Conservation (phyloP, 495 filamentous ascomycete genomes). For the Pyrenula massariospora region DNA sequence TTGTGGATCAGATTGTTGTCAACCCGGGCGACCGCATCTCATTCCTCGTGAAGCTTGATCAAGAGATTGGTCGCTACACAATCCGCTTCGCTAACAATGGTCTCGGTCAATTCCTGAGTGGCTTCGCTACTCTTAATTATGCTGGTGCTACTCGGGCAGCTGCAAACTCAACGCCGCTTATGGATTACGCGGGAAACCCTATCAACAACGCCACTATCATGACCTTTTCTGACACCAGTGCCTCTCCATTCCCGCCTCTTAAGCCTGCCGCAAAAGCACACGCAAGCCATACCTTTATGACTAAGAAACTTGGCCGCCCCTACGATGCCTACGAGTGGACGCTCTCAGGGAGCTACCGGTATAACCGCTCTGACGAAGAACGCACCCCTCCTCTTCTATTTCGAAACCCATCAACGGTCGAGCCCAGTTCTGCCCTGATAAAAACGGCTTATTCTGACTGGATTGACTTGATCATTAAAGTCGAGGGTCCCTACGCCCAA, state of each 20-base stretch:
- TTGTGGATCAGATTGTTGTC: conserved; percentile 21
- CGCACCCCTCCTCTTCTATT: conserved; percentile 28
- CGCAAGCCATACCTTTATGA: conserved; percentile 15
- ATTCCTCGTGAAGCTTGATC: conserved; percentile 23
- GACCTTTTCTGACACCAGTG: conserved; percentile 17
- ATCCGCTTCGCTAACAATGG: conserved; percentile 22
- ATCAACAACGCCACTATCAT: conserved; percentile 20
- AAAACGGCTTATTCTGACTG: conserved; percentile 34
- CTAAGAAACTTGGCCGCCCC: conserved; percentile 22
- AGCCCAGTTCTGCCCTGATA: conserved; percentile 27
- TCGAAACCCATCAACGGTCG: conserved; percentile 20
- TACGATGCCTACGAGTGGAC: conserved; percentile 34
- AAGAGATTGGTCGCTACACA: conserved; percentile 21
- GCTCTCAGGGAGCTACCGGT: conserved; percentile 23
- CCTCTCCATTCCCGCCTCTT: conserved; percentile 28
- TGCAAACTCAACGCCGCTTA: conserved; percentile 17
- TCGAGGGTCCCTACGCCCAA: conserved; percentile 19
- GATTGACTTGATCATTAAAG: conserved; percentile 44
- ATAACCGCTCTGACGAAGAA: conserved; percentile 16
- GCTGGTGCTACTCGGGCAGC: conserved; percentile 9
- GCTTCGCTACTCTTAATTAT: conserved; percentile 22
- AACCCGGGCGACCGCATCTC: conserved; percentile 24
- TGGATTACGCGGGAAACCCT: conserved; percentile 23
- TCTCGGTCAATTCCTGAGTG: conserved; percentile 23
- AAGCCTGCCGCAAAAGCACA: conserved; percentile 27